phyloP scores from a whole-genome alignment of 2,329 filamentous ascomycete species.

The Talaromyces sp. region DNA sequence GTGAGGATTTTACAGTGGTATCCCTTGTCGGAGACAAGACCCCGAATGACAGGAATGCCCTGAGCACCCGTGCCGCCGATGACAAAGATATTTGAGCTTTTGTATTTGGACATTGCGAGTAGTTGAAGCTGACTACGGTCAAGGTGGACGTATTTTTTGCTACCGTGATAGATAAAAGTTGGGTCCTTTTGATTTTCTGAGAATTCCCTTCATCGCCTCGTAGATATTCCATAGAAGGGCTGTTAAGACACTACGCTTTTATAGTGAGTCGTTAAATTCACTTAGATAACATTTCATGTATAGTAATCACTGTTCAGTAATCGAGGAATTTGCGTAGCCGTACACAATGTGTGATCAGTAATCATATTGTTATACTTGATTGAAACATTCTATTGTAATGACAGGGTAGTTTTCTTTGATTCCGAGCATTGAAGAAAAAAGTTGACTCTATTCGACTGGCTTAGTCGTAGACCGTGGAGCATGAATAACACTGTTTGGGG shows the following conservation, averaged over 20 bases:
- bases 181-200: not conserved
- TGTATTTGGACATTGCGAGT: not conserved
- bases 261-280: not conserved
- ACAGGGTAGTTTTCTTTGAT: too few relatives aligned
- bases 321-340: not conserved
- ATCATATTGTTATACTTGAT: not conserved
- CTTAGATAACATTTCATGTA: not conserved
- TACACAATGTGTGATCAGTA: not conserved
- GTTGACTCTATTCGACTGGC: not conserved
- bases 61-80: conserved; percentile 9
- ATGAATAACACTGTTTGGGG: not conserved
- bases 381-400: not conserved
- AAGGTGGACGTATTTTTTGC: not conserved
- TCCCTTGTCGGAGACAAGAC: not conserved
- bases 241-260: not conserved
- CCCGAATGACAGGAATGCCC: not conserved
- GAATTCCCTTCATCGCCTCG: not conserved
- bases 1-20: not conserved
- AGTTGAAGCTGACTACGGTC: not conserved
- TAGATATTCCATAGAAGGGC: not conserved
- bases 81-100: conserved; percentile 7
- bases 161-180: not conserved
- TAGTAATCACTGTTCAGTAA: not conserved
- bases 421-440: not conserved
- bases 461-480: not conserved